phyloP scores from a whole-genome alignment of 441 rosid species.

The Populus hybrid region DNA sequence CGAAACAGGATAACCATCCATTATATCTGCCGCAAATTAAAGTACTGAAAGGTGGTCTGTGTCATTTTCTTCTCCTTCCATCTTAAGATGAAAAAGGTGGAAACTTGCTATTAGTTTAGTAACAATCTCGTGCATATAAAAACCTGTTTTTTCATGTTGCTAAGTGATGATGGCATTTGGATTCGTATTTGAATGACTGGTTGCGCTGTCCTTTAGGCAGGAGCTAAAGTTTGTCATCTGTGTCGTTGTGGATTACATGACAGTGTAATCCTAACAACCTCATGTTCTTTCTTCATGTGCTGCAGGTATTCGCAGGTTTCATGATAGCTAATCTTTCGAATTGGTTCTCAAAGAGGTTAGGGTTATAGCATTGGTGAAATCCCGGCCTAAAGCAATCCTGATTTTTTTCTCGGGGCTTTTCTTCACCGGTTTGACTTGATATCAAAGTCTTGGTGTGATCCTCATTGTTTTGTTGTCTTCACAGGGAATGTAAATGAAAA shows the following conservation, averaged over 20 bases:
- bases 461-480: slow-evolving; percentile 1
- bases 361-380: slow-evolving; percentile 43
- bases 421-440: slow-evolving; percentile 21
- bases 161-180: not conserved
- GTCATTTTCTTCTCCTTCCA: not conserved
- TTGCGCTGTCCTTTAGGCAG: not conserved
- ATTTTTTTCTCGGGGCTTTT: slow-evolving; percentile 28
- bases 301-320: slow-evolving; percentile 92
- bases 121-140: not conserved
- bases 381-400: not conserved
- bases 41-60: not conserved
- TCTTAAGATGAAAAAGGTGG: not conserved
- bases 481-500: slow-evolving; percentile 9
- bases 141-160: not conserved
- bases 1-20: not conserved
- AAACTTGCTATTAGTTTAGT: not conserved
- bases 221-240: not conserved
- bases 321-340: slow-evolving; percentile 78
- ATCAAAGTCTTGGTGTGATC: slow-evolving; percentile 6
- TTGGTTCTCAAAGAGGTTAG: slow-evolving; percentile 61
- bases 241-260: not conserved
- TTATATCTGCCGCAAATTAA: not conserved
- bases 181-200: not conserved
- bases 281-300: not conserved
- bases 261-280: not conserved